Percentiles rank a stretch among this genome's conserved stretches.
Conservation (phyloP, 805 yeast species). For the Candida alai region DNA sequence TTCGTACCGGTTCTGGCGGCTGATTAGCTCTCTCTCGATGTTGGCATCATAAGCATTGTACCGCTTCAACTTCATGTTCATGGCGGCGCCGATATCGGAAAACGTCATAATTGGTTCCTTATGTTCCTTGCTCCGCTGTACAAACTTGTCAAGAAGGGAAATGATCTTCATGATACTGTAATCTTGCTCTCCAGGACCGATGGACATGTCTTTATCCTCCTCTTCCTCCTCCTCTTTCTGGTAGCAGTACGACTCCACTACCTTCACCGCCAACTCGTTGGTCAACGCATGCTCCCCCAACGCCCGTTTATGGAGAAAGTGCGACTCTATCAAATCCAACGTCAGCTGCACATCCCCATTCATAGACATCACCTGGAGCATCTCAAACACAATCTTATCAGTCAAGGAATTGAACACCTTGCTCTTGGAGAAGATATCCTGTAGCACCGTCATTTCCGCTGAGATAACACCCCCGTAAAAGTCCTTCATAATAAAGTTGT, state of each 20-base stretch:
- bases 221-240: conserved; percentile 9
- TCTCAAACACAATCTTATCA: conserved; percentile 20
- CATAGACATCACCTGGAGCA: conserved; percentile 28
- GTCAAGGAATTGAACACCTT: conserved; percentile 16
- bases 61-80: conserved; percentile 27
- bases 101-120: conserved; percentile 14
- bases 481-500: conserved; percentile 26
- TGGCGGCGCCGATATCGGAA: conserved; percentile 26
- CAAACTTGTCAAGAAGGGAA: conserved; percentile 28
- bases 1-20: conserved; percentile 4
- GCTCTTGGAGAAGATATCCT: conserved; percentile 7
- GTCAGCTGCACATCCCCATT: conserved; percentile 38
- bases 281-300: conserved; percentile 31
- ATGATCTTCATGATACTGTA: conserved; percentile 25
- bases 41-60: conserved; percentile 21
- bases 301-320: conserved; percentile 27
- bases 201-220: conserved; percentile 9
- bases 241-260: conserved; percentile 35
- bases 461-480: conserved; percentile 17
- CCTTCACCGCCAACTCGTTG: conserved; percentile 28
- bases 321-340: conserved; percentile 31
- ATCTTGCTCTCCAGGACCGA: conserved; percentile 15
- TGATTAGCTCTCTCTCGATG: neutral
- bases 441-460: conserved; percentile 23
- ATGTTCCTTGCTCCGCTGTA: conserved; percentile 10